These are phyloP conservation scores for Phalaenopsis aphrodite DNA, from an alignment of 106 monocot species.

Conservation along the genomic window DNA sequence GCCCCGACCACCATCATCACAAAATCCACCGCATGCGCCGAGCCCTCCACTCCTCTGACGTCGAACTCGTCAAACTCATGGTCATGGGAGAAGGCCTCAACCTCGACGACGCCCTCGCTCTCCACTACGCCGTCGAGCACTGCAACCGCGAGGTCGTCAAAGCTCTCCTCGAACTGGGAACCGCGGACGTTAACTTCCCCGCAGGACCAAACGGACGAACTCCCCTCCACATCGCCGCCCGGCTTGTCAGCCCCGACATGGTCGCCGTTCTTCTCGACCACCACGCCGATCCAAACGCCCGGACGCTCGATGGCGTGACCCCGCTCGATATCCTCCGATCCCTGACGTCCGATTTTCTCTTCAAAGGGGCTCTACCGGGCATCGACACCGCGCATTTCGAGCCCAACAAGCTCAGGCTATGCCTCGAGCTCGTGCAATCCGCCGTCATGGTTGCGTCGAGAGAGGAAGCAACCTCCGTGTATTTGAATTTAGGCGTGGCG, in stretches of 20 bases:
- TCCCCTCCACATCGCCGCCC: conserved; percentile 85
- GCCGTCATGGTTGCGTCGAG: conserved; percentile 66
- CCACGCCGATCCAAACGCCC: conserved; percentile 82
- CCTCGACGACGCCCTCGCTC: conserved; percentile 84
- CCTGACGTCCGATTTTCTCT: conserved; percentile 88
- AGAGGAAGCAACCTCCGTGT: conserved; percentile 53
- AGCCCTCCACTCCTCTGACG: conserved; percentile 90
- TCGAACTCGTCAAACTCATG: conserved; percentile 94
- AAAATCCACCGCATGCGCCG: conserved; percentile 96
- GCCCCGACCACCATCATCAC: conserved; percentile 61
- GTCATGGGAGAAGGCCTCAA: conserved; percentile 93
- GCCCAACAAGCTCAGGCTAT: conserved; percentile 87
- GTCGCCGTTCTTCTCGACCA: conserved; percentile 93
- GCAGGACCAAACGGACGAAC: conserved; percentile 74
- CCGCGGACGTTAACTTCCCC: conserved; percentile 86
- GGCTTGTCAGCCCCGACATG: conserved; percentile 96
- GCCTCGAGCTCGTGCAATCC: conserved; percentile 87
- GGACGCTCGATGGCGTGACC: conserved; percentile 73
- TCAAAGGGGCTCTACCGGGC: conserved; percentile 73
- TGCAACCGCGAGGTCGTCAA: conserved; percentile 93
- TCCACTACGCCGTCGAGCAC: conserved; percentile 86
- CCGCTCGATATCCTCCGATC: conserved; percentile 79
- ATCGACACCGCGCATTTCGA: conserved; percentile 35
- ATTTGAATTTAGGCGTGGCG: conserved; percentile 80
- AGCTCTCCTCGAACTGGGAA: conserved; percentile 84